phyloP scores from a whole-genome alignment of 1,139 yeast genomes.

The Dujonia santamariae region DNA sequence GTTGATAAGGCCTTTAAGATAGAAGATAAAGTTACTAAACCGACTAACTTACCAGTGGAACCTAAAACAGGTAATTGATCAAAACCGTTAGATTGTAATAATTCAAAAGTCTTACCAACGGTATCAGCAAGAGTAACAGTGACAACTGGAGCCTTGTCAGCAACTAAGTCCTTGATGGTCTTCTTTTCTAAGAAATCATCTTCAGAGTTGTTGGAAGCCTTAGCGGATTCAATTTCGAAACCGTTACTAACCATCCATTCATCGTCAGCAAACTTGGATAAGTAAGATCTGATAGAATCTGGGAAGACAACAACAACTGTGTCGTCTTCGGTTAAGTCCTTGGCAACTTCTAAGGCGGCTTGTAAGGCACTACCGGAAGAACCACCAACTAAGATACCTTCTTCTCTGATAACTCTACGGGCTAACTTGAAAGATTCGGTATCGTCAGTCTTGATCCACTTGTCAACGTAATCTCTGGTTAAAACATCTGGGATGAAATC shows the following conservation, averaged over 20 bases:
- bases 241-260: slow-evolving; percentile 88
- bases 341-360: slow-evolving; percentile 72
- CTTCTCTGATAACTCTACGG: slow-evolving; percentile 79
- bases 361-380: slow-evolving; percentile 84
- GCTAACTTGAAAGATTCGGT: slow-evolving; percentile 78
- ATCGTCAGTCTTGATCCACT: slow-evolving; percentile 87
- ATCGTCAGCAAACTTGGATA: slow-evolving; percentile 86
- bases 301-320: slow-evolving; percentile 82
- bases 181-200: slow-evolving; percentile 38
- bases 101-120: slow-evolving; percentile 64
- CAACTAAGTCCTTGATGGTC: slow-evolving; percentile 65
- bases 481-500: slow-evolving; percentile 85
- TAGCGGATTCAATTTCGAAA: slow-evolving; percentile 51
- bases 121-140: slow-evolving; percentile 65
- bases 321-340: slow-evolving; percentile 70
- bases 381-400: slow-evolving; percentile 87
- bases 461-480: slow-evolving; percentile 62
- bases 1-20: slow-evolving; percentile 67
- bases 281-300: slow-evolving; percentile 82
- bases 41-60: slow-evolving; percentile 60
- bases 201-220: slow-evolving; percentile 36
- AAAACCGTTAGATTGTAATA: slow-evolving; percentile 73
- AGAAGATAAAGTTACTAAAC: slow-evolving; percentile 75
- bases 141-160: slow-evolving; percentile 73
- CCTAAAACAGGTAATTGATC: slow-evolving; percentile 82